These are phyloP conservation scores for Pseudoscleropodium purum DNA, from an alignment of 225 moss, liverwort and hornwort genomes.

Conservation along the genomic window DNA sequence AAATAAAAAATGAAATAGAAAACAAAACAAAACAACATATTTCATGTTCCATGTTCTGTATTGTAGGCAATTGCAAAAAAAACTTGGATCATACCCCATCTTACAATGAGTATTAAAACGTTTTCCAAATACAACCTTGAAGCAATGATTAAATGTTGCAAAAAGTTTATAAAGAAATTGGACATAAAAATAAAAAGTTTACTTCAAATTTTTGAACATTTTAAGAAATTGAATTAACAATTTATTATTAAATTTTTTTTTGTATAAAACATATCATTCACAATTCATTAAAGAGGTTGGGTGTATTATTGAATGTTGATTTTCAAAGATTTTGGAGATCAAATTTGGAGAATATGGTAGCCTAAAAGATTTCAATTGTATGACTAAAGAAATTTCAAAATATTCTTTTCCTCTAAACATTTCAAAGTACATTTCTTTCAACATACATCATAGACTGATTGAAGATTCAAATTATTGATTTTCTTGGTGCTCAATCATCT, in stretches of 20 bases:
- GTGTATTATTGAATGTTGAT: neutral
- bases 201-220: neutral
- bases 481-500: neutral
- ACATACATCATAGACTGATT: no score
- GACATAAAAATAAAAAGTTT: neutral
- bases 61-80: neutral
- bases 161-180: neutral
- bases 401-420: neutral
- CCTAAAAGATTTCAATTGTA: neutral
- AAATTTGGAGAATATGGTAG: neutral
- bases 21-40: neutral
- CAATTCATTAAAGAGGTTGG: accelerated
- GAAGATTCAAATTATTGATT: neutral
- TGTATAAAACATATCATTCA: accelerated
- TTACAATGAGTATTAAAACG: neutral
- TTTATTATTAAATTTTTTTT: no score
- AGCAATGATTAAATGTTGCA: neutral
- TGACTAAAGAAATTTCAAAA: neutral
- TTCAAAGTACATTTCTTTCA: neutral
- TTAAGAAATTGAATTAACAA: neutral
- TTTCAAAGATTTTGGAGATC: neutral
- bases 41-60: neutral
- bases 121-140: neutral
- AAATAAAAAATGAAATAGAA: neutral
- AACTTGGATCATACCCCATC: neutral